Conservation (phyloP, 2,329 filamentous ascomycete genomes). For the Blumeriella jaapii region DNA sequence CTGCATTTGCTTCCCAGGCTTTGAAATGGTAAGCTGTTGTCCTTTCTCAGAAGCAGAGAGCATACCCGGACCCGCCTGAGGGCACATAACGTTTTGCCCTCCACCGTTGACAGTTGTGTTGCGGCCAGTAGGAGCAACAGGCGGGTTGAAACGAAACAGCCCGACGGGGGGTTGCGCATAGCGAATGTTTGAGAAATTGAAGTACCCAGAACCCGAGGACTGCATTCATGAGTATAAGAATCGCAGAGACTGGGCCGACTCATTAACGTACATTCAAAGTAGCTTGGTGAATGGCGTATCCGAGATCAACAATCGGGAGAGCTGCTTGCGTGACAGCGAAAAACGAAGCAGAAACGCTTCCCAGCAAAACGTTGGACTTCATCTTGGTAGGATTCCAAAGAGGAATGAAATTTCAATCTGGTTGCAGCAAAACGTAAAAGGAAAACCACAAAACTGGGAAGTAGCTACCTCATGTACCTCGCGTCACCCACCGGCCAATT, state of each 20-base stretch:
- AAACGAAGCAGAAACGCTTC: neutral
- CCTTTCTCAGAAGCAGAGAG: neutral
- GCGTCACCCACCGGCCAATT: too few relatives aligned
- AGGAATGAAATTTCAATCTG: too few relatives aligned
- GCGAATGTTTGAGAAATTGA: constrained; percentile 33
- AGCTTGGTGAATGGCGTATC: constrained; percentile 24
- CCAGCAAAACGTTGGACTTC: neutral
- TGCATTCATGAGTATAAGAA: constrained; percentile 17
- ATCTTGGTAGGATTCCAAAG: too few relatives aligned
- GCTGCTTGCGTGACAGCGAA: constrained; percentile 2
- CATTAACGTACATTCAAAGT: constrained; percentile 20
- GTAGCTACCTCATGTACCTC: too few relatives aligned
- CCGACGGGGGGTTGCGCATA: constrained; percentile 35
- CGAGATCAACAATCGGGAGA: constrained; percentile 24
- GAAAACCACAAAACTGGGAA: too few relatives aligned
- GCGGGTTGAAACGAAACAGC: constrained; percentile 33
- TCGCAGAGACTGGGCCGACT: constrained; percentile 27
- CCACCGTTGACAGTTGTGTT: constrained; percentile 26
- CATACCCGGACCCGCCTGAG: constrained; percentile 13
- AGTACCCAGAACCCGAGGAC: constrained; percentile 23
- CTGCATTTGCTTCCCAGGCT: constrained; percentile 2
- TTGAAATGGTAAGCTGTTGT: neutral
- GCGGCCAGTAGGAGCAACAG: constrained; percentile 24
- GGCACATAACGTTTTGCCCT: constrained; percentile 14
- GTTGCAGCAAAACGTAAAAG: too few relatives aligned